phyloP scores from a whole-genome alignment of 345 rosid genomes.

The Sapria himalayana region DNA sequence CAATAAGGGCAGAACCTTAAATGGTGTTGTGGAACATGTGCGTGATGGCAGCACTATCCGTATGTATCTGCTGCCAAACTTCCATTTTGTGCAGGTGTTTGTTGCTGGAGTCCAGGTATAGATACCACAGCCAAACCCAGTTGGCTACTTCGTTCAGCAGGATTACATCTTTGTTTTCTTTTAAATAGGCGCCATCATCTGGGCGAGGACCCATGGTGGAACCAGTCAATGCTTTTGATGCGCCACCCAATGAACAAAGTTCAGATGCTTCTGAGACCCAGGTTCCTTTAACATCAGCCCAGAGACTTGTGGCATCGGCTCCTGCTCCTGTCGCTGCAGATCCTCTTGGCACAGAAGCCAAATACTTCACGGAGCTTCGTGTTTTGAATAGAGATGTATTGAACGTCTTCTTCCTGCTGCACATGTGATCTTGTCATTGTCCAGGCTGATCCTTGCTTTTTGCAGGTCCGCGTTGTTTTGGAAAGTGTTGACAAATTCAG shows the following conservation, averaged over 20 bases:
- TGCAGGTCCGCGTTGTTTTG: constrained; percentile 84
- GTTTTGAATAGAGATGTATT: constrained; percentile 71
- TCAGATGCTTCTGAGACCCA: constrained; percentile 50
- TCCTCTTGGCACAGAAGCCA: constrained; percentile 79
- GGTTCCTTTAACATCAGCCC: constrained; percentile 72
- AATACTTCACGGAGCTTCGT: constrained; percentile 75
- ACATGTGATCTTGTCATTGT: no score
- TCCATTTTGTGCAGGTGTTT: constrained; percentile 87
- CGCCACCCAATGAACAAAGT: constrained; percentile 30
- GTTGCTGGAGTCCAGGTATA: constrained; percentile 93
- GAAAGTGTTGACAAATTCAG: constrained; percentile 92
- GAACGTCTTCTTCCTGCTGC: constrained; percentile 3
- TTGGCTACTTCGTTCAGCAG: not conserved
- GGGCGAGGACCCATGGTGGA: constrained; percentile 50
- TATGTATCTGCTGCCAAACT: constrained; percentile 85
- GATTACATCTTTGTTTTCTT: constrained; percentile 3
- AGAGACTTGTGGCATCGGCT: constrained; percentile 61
- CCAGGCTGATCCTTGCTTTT: no score
- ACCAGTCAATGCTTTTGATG: constrained; percentile 22
- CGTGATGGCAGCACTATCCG: constrained; percentile 88
- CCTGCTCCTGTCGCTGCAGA: constrained; percentile 52
- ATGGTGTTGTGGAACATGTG: constrained; percentile 86
- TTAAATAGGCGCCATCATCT: constrained; percentile 57
- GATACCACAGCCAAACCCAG: not conserved
- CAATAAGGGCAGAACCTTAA: constrained; percentile 71